A percentile compares a stretch with the other conserved stretches of the same genome.
Evolutionary conservation across 768 basidiomycete genomes (phyloP).

Genomic region (Xanthoconium stramineum): DNA sequence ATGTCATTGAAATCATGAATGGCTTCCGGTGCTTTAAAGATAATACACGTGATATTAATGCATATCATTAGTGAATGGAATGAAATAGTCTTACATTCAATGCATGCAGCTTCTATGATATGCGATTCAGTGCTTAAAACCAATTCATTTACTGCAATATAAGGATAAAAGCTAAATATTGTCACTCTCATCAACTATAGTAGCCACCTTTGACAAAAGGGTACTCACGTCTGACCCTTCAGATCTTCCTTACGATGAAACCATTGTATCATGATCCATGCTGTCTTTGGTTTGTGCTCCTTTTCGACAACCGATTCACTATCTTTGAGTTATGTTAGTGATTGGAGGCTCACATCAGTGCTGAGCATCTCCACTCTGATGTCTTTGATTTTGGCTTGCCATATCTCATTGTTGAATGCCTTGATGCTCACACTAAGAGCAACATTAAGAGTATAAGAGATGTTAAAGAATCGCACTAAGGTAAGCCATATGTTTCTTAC

Average conservation of each 20-base stretch:
- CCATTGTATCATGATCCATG: constrained; percentile 1
- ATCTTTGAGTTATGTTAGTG: no score
- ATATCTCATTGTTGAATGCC: background rate
- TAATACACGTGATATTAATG: no score
- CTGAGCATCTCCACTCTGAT: background rate
- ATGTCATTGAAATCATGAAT: background rate
- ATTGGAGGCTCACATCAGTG: no score
- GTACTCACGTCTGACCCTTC: background rate
- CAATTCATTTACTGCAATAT: background rate
- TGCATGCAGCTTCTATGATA: background rate
- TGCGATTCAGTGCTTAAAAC: background rate
- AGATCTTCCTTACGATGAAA: background rate
- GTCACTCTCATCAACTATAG: no score
- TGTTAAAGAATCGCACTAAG: no score
- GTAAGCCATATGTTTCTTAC: background rate
- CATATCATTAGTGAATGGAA: no score
- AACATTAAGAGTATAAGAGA: no score
- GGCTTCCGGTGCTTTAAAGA: background rate
- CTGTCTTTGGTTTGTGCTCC: background rate
- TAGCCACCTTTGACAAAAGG: no score
- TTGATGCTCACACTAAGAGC: background rate
- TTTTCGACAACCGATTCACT: no score
- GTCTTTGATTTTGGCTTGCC: background rate
- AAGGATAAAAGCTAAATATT: background rate
- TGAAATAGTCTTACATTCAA: background rate